Percentiles rank a stretch among this genome's conserved stretches.
phyloP scores from a whole-genome alignment of 208 protist genomes.

The Angomonas desouzai region DNA sequence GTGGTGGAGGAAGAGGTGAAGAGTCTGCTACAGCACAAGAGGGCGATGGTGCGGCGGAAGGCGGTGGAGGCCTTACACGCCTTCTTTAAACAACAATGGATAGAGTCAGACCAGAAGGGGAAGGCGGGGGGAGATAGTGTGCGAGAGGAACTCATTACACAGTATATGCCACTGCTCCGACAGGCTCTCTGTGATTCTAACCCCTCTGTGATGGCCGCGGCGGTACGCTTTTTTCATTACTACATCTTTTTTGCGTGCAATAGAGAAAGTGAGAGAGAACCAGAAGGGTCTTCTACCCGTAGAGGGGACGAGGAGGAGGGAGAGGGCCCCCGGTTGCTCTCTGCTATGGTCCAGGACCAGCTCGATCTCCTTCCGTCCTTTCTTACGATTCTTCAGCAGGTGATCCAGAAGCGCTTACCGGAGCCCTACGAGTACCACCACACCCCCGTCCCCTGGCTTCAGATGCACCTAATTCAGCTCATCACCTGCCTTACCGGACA shows the following conservation, averaged over 20 bases:
- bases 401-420: constrained; percentile 88
- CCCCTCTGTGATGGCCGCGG: constrained; percentile 94
- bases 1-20: constrained; percentile 77
- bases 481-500: constrained; percentile 35
- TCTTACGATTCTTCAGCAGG: constrained; percentile 91
- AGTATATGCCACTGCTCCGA: constrained; percentile 28
- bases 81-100: constrained; percentile 53
- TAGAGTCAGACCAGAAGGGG: constrained; percentile 31
- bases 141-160: not conserved
- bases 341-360: constrained; percentile 18
- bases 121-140: not conserved
- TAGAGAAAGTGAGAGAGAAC: too few relatives aligned
- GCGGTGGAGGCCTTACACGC: constrained; percentile 86
- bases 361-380: constrained; percentile 89
- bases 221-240: constrained; percentile 35
- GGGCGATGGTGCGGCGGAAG: constrained; percentile 91
- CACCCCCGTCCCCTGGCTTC: constrained; percentile 96
- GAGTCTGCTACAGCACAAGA: constrained; percentile 37
- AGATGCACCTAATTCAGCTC: constrained; percentile 91
- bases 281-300: too few relatives aligned
- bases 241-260: constrained; percentile 12
- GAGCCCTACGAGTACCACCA: constrained; percentile 94
- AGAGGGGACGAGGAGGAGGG: not conserved
- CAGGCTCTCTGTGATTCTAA: constrained; percentile 92
- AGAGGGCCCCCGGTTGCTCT: not conserved